Percentiles rank a stretch among this genome's conserved stretches.
Conservation (phyloP, 2,329 filamentous ascomycete genomes). For the Diaporthe capsici region DNA sequence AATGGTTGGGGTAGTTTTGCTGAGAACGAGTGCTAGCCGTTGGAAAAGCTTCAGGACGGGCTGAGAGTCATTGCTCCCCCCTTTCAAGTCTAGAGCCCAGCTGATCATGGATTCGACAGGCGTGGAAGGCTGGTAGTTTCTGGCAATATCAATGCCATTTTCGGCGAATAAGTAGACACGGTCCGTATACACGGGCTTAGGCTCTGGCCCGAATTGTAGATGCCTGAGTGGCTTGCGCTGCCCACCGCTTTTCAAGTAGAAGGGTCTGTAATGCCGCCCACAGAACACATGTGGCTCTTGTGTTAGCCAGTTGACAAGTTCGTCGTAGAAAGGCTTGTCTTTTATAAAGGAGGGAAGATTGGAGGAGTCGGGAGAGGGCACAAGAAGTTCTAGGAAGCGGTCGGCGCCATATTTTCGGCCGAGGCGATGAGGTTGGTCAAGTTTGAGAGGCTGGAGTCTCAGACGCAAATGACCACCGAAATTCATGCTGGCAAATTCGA, state of each 20-base stretch:
- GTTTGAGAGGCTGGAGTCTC: constrained; percentile 61
- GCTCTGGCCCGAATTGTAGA: constrained; percentile 49
- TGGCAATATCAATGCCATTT: constrained; percentile 59
- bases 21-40: constrained; percentile 68
- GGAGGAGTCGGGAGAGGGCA: constrained; percentile 59
- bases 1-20: constrained; percentile 62
- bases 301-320: constrained; percentile 59
- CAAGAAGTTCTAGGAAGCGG: constrained; percentile 68
- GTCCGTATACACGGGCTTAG: constrained; percentile 54
- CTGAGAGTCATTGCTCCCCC: constrained; percentile 58
- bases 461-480: constrained; percentile 60
- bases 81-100: constrained; percentile 64
- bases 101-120: constrained; percentile 59
- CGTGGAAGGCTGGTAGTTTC: constrained; percentile 46
- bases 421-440: constrained; percentile 66
- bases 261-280: constrained; percentile 63
- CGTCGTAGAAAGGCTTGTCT: constrained; percentile 49
- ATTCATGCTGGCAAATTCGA: constrained; percentile 54
- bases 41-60: constrained; percentile 70
- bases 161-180: constrained; percentile 69
- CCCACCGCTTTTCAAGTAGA: constrained; percentile 57
- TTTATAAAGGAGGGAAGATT: constrained; percentile 49
- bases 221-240: constrained; percentile 57
- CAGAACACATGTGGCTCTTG: constrained; percentile 57
- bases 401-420: constrained; percentile 70